These are phyloP conservation scores for Suhomyces guaymorum DNA, from an alignment of 1,139 yeast species.

Conservation along the genomic window DNA sequence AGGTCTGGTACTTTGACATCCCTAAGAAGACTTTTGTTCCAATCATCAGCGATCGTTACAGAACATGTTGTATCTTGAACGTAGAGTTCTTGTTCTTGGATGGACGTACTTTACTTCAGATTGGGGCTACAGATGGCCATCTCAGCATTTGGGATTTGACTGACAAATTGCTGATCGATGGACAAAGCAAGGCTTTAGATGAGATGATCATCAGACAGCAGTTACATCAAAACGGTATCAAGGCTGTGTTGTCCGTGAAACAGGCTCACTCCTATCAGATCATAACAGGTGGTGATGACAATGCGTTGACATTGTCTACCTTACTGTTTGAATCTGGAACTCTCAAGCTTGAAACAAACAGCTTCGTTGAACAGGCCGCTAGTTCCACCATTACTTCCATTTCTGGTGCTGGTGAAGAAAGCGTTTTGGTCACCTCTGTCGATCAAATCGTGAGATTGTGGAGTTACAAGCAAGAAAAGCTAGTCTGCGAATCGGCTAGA, in stretches of 20 bases:
- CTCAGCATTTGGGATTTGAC: conserved; percentile 61
- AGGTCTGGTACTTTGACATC: conserved; percentile 57
- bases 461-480: conserved; percentile 37
- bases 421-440: conserved; percentile 58
- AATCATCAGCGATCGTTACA: conserved; percentile 53
- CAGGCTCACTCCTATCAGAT: conserved; percentile 28
- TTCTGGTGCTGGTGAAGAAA: conserved; percentile 24
- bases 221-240: conserved; percentile 84
- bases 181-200: conserved; percentile 18
- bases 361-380: conserved; percentile 61
- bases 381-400: conserved; percentile 83
- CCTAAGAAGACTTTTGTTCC: conserved; percentile 38
- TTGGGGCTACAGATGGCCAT: conserved; percentile 84
- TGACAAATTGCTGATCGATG: conserved; percentile 2
- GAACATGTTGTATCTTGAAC: conserved; percentile 74
- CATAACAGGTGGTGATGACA: conserved; percentile 91
- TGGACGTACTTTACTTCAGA: conserved; percentile 38
- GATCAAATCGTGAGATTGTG: conserved; percentile 78
- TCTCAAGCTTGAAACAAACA: conserved; percentile 23
- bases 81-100: conserved; percentile 46
- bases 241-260: conserved; percentile 42
- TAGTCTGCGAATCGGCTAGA: conserved; percentile 41
- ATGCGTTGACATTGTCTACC: conserved; percentile 56
- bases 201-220: conserved; percentile 44
- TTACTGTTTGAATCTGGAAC: conserved; percentile 23